Conservation (phyloP, 108 stramenopile genomes). For the Skeletonema marinoi region DNA sequence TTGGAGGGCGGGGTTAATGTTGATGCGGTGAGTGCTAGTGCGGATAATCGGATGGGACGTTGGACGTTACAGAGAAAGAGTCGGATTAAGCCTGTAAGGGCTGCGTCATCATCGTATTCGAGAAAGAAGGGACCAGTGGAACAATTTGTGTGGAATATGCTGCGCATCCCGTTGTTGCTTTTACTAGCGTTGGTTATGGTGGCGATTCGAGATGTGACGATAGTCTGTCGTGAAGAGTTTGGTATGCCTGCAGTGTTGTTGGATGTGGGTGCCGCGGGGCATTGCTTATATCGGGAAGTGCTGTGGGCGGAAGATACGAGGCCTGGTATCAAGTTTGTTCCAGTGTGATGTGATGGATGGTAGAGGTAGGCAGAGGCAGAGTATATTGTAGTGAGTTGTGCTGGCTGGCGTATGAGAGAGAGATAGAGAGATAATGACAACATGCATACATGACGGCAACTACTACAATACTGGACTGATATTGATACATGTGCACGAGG, state of each 20-base stretch:
- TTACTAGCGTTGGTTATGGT: slow-evolving; percentile 8
- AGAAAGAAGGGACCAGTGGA: slow-evolving; percentile 20
- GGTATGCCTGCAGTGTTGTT: slow-evolving; percentile 23
- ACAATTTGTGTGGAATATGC: slow-evolving; percentile 11
- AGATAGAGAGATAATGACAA: too few species aligned
- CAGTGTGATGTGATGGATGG: slow-evolving; percentile 14
- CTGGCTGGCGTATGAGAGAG: too few species aligned
- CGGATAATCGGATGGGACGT: slow-evolving; percentile 72
- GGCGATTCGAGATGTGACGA: slow-evolving; percentile 30
- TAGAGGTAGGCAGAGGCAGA: too few species aligned
- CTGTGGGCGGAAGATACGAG: slow-evolving; percentile 46
- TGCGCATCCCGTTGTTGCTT: slow-evolving; percentile 25
- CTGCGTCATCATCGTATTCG: not conserved
- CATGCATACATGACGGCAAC: too few species aligned
- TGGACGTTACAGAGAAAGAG: slow-evolving; percentile 61
- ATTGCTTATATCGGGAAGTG: slow-evolving; percentile 47
- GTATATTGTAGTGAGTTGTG: too few species aligned
- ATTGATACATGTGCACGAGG: too few species aligned
- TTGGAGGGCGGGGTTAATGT: slow-evolving; percentile 59
- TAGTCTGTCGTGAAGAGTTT: slow-evolving; percentile 31
- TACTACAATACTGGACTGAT: too few species aligned
- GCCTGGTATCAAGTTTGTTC: slow-evolving; percentile 38
- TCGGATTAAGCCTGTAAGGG: slow-evolving; percentile 19
- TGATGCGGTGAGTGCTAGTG: slow-evolving; percentile 78
- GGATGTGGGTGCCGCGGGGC: slow-evolving; percentile 27